phyloP scores from a whole-genome alignment of 768 basidiomycete species.

The Termitomyces sp. region DNA sequence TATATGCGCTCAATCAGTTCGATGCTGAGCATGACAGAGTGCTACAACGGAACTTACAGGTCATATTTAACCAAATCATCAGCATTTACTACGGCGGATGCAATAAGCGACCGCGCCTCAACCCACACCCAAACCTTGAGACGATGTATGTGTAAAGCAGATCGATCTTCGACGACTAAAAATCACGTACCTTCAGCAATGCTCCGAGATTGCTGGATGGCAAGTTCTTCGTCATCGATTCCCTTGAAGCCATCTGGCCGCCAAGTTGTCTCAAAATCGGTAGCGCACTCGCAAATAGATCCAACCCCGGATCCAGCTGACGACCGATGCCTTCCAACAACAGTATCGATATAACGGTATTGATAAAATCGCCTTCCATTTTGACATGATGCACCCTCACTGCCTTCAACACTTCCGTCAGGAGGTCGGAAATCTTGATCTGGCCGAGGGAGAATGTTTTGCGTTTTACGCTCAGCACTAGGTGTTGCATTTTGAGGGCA shows the following conservation, averaged over 20 bases:
- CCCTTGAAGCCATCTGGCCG: conserved; percentile 82
- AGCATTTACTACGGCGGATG: conserved; percentile 72
- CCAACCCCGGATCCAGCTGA: conserved; percentile 87
- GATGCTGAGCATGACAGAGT: not conserved
- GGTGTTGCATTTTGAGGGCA: conserved; percentile 96
- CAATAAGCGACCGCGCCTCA: conserved; percentile 87
- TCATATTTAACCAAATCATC: conserved; percentile 89
- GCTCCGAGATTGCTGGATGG: conserved; percentile 76
- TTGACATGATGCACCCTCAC: conserved; percentile 94
- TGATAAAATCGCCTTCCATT: conserved; percentile 98
- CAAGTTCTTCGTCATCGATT: conserved; percentile 50
- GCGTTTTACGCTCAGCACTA: conserved; percentile 89
- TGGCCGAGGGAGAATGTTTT: conserved; percentile 97
- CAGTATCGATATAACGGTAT: conserved; percentile 93
- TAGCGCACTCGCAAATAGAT: conserved; percentile 92
- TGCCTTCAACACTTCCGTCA: conserved; percentile 82
- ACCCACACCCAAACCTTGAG: conserved; percentile 87
- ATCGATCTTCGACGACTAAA: not conserved
- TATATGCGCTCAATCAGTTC: not conserved
- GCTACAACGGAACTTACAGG: conserved; percentile 51
- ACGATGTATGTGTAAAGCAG: conserved; percentile 1
- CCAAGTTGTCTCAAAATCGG: conserved; percentile 93
- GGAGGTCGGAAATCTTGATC: conserved; percentile 92
- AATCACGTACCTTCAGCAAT: conserved; percentile 74
- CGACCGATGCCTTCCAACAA: conserved; percentile 95